Base-by-base conservation (phyloP, 176 grass and related monocot species). In the Rhynchospora pubera region DNA sequence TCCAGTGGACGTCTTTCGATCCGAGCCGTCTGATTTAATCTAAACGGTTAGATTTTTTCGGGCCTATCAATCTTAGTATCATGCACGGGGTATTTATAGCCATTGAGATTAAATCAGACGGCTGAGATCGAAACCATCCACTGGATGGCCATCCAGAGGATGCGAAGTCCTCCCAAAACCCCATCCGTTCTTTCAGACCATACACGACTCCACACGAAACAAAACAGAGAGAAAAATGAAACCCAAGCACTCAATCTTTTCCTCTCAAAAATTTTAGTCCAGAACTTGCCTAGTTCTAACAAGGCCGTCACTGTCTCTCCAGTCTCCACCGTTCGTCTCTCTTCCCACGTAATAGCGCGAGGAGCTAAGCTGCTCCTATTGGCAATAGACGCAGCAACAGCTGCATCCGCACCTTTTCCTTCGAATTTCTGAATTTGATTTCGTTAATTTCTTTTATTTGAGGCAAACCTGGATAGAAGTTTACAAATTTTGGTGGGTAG, bases 401-500 rank as follows among this genome's bases (percentile, higher is more conserved):
- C 77, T 39, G 44, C 60, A n/a, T 60, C 32, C 51, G 11, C 23
- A 2, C 10, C 8, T 79, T 83, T 66, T 64, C 62, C 9, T 73
- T 23, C 39, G 52, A 62, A 57, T 57, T 87, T 5, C 23, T 87
- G 70, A 59, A 51, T 62, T 77, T 15, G 67, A 16, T 62, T 44
- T 84, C 39, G 51, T 57, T 76, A 5, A 59, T 84, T 72, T 32
- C 66, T 9, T 43, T 4, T 71, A 5, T 82, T 9, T 82, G 57
- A 18, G 39, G 12, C 45, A 21, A 56, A 12, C 48, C 47, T 47
- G 77, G 44, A 42, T 46, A 19, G 39, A 47, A 77, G 30, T 78
- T 34, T 71, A 81, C 73, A 62, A 87, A 70, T 80, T 74, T 81
- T 39, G 82, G 43, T 68, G 73, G 26, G 51, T 44, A 58, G 73